A percentile compares a stretch with the other conserved stretches of the same genome.
Conservation (phyloP, 495 filamentous ascomycete genomes). For the Penicillium bialowiezense region DNA sequence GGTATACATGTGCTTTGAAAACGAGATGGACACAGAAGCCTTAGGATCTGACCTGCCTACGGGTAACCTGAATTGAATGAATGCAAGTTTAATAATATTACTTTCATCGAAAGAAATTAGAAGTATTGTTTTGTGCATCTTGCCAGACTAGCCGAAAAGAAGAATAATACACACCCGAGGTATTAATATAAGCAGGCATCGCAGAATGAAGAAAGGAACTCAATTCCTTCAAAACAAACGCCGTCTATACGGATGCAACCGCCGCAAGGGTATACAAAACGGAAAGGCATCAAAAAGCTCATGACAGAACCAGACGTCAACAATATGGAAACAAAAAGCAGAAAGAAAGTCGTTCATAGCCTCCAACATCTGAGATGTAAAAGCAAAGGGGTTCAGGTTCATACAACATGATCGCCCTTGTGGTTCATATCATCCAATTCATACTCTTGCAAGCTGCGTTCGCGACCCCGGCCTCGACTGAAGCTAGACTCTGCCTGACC, state of each 20-base stretch:
- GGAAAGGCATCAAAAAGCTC: constrained; percentile 1
- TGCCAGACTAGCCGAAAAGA: neutral
- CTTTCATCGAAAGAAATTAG: too few species aligned
- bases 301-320: neutral
- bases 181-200: constrained; percentile 16
- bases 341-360: constrained; percentile 6
- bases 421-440: constrained; percentile 73
- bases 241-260: constrained; percentile 40
- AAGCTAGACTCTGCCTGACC: constrained; percentile 27
- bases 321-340: constrained; percentile 6
- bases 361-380: neutral
- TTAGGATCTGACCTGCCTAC: too few species aligned
- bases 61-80: too few species aligned
- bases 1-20: too few species aligned
- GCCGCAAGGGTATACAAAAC: constrained; percentile 37
- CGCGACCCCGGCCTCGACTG: constrained; percentile 36
- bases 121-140: neutral
- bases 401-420: constrained; percentile 39
- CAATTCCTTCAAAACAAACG: constrained; percentile 29
- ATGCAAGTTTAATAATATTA: too few species aligned
- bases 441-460: constrained; percentile 57
- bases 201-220: constrained; percentile 17
- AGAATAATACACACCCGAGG: neutral
- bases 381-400: neutral
- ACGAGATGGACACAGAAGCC: too few species aligned